A percentile compares a stretch with the other conserved stretches of the same genome.
Evolutionary conservation across 768 basidiomycete genomes (phyloP).

Genomic region (Boletus rubroflammeus): DNA sequence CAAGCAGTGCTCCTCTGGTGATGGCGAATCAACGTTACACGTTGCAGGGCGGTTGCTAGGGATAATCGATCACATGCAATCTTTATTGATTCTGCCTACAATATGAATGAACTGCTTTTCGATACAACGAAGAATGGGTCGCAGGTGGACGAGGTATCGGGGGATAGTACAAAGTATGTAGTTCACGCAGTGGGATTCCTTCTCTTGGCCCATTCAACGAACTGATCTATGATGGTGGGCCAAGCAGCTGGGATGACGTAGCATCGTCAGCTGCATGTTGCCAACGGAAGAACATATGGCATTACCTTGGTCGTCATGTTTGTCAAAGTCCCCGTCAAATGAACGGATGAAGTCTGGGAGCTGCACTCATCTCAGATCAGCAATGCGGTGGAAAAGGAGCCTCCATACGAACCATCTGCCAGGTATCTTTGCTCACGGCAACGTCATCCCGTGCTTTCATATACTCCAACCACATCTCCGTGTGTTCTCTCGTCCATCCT

Average conservation of each 20-base stretch:
- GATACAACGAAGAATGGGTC: background rate
- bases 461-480: slow-evolving; percentile 78
- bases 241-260: slow-evolving; percentile 57
- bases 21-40: slow-evolving; percentile 9
- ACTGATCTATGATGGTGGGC: slow-evolving; percentile 86
- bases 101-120: background rate
- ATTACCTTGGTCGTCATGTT: slow-evolving; percentile 73
- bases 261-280: background rate
- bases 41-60: background rate
- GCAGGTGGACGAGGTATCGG: slow-evolving; percentile 2
- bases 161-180: background rate
- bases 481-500: slow-evolving; percentile 64
- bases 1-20: slow-evolving; percentile 2
- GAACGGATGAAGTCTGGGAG: slow-evolving; percentile 76
- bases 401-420: slow-evolving; percentile 65
- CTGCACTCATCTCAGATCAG: slow-evolving; percentile 36
- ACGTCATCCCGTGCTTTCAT: slow-evolving; percentile 58
- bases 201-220: slow-evolving; percentile 63
- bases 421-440: slow-evolving; percentile 86
- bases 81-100: slow-evolving; percentile 8
- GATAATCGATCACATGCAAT: background rate
- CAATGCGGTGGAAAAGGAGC: slow-evolving; percentile 4
- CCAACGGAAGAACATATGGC: slow-evolving; percentile 11
- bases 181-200: slow-evolving; percentile 9
- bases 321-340: slow-evolving; percentile 67